Conservation (phyloP, 2,329 filamentous ascomycete genomes). For the Mycocentrospora acerina region DNA sequence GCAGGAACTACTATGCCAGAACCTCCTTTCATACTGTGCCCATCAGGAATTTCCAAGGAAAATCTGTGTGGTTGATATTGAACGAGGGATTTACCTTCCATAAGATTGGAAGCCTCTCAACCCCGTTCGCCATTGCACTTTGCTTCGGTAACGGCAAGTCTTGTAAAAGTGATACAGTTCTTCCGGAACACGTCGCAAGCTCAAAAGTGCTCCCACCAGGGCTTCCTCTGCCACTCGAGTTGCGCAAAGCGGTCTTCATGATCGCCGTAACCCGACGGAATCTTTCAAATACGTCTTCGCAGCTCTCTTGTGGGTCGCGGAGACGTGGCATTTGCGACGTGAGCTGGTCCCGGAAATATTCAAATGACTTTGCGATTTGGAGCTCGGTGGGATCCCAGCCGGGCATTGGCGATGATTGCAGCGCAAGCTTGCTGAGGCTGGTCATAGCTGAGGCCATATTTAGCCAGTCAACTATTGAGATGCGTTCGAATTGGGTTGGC, state of each 20-base stretch:
- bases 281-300: slow-evolving; percentile 35
- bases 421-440: slow-evolving; percentile 31
- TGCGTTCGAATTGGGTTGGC: slow-evolving; percentile 27
- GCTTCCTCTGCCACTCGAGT: slow-evolving; percentile 23
- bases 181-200: slow-evolving; percentile 36
- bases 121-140: slow-evolving; percentile 25
- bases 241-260: slow-evolving; percentile 31
- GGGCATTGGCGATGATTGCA: slow-evolving; percentile 31
- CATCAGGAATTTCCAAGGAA: slow-evolving; percentile 38
- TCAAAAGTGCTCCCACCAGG: slow-evolving; percentile 38
- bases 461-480: slow-evolving; percentile 38
- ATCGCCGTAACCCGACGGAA: slow-evolving; percentile 37
- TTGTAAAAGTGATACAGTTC: slow-evolving; percentile 36
- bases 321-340: slow-evolving; percentile 33
- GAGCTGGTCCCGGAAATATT: slow-evolving; percentile 36
- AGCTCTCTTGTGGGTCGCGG: slow-evolving; percentile 22
- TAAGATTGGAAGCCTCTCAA: slow-evolving; percentile 26
- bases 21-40: slow-evolving; percentile 28
- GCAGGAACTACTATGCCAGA: no score
- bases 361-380: slow-evolving; percentile 35
- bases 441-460: slow-evolving; percentile 32
- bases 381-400: slow-evolving; percentile 38
- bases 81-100: slow-evolving; percentile 32
- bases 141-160: slow-evolving; percentile 32
- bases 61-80: slow-evolving; percentile 34